Evolutionary conservation across 345 rosid species (phyloP).

Genomic region (Leavenworthia alabamica): DNA sequence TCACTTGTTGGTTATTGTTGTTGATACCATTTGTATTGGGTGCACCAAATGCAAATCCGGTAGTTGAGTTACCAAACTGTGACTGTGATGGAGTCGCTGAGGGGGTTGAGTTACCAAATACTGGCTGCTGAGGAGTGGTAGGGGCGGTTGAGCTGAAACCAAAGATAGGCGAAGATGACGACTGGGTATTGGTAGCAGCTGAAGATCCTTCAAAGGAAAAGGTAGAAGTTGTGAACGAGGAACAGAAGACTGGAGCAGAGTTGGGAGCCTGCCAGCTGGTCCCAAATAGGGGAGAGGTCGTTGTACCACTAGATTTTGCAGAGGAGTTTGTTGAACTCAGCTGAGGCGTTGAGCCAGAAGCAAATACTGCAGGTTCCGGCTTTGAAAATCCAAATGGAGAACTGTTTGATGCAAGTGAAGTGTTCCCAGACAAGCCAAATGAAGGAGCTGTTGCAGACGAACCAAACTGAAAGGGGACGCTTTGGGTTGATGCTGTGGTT

Average conservation of each 20-base stretch:
- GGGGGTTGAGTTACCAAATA: slow-evolving; percentile 43
- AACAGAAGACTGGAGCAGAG: slow-evolving; percentile 36
- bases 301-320: slow-evolving; percentile 40
- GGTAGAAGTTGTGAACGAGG: slow-evolving; percentile 30
- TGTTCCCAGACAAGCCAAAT: slow-evolving; percentile 40
- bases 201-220: slow-evolving; percentile 49
- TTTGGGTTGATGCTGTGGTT: slow-evolving; percentile 43
- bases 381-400: slow-evolving; percentile 47
- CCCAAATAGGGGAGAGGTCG: slow-evolving; percentile 39
- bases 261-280: slow-evolving; percentile 52
- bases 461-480: slow-evolving; percentile 42
- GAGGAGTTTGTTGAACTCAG: slow-evolving; percentile 35
- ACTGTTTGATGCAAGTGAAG: slow-evolving; percentile 40
- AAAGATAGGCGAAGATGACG: slow-evolving; percentile 43
- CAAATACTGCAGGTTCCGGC: slow-evolving; percentile 34
- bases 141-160: slow-evolving; percentile 46
- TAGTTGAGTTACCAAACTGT: slow-evolving; percentile 40
- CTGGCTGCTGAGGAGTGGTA: slow-evolving; percentile 39
- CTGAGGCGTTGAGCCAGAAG: slow-evolving; percentile 48
- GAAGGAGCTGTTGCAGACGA: slow-evolving; percentile 47
- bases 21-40: slow-evolving; percentile 32
- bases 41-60: slow-evolving; percentile 46
- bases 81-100: slow-evolving; percentile 41
- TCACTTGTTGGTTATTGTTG: slow-evolving; percentile 61
- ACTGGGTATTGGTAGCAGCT: slow-evolving; percentile 28